A percentile compares a stretch with the other conserved stretches of the same genome.
These are phyloP conservation scores for Thraustochytrium sp. DNA, from an alignment of 352 stramenopile genomes.

Conservation along the genomic window DNA sequence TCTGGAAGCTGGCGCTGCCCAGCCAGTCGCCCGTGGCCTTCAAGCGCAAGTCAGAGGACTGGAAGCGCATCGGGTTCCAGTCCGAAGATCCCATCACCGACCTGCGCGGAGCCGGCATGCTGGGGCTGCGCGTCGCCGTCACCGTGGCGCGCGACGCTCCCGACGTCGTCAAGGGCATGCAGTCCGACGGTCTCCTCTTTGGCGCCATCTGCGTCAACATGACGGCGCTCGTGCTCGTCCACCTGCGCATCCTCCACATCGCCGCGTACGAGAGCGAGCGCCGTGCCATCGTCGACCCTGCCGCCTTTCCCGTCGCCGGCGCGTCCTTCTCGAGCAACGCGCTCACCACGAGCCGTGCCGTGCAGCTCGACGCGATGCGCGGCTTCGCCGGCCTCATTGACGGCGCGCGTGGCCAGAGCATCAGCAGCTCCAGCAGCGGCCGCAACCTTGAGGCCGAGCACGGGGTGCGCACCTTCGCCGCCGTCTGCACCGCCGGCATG, in stretches of 20 bases:
- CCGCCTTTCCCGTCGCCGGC: background rate
- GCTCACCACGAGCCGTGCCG: background rate
- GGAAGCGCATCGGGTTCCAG: constrained; percentile 22
- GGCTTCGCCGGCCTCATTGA: background rate
- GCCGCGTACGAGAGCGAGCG: background rate
- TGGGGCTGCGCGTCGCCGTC: background rate
- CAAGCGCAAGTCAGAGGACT: background rate
- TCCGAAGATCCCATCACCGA: constrained; percentile 3
- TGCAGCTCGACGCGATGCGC: constrained; percentile 21
- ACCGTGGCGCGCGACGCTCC: background rate
- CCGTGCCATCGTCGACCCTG: background rate
- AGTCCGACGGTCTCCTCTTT: background rate
- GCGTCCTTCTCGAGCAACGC: background rate
- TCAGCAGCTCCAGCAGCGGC: background rate
- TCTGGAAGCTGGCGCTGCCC: background rate
- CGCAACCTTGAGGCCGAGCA: background rate
- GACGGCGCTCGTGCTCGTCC: background rate
- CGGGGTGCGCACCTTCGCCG: background rate
- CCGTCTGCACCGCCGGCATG: background rate
- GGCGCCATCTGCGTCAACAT: constrained; percentile 14
- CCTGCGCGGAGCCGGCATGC: constrained; percentile 15
- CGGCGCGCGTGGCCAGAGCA: background rate
- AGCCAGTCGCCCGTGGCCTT: background rate
- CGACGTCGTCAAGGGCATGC: constrained; percentile 2
- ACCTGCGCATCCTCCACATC: constrained; percentile 12